Evolutionary conservation across 768 basidiomycete genomes (phyloP).

Genomic region (Lactarius trivialis): DNA sequence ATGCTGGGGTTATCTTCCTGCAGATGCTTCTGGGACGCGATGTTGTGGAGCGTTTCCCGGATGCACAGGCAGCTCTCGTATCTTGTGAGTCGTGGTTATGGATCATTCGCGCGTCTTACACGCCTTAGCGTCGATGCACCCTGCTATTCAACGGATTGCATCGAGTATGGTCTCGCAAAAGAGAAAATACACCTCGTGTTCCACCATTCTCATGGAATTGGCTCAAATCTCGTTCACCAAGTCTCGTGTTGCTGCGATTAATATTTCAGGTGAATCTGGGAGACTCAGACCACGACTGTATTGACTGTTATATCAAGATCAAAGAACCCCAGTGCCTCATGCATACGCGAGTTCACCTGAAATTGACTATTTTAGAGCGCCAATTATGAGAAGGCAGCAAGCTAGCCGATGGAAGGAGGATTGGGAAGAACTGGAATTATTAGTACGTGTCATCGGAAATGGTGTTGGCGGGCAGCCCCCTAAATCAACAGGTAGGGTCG

Average conservation of each 20-base stretch:
- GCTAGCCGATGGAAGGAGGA: conserved; percentile 86
- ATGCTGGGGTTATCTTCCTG: conserved; percentile 67
- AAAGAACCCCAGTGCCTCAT: conserved; percentile 46
- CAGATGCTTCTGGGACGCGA: conserved; percentile 84
- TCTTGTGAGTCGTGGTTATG: conserved; percentile 39
- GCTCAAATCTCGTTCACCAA: conserved; percentile 15
- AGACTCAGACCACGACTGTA: not conserved
- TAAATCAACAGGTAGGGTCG: conserved; percentile 51
- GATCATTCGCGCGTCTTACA: not conserved
- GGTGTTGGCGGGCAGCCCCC: not conserved
- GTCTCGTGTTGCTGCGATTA: conserved; percentile 23
- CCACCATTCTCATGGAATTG: conserved; percentile 51
- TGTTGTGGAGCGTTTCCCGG: conserved; percentile 46
- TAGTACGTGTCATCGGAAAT: conserved; percentile 38
- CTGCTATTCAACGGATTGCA: conserved; percentile 44
- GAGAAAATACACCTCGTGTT: conserved; percentile 51
- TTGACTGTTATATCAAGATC: conserved; percentile 28
- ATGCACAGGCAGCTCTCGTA: conserved; percentile 51
- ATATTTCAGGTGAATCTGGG: conserved; percentile 25
- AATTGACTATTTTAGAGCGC: conserved; percentile 51
- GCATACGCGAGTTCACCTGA: conserved; percentile 52
- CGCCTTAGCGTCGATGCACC: conserved; percentile 45
- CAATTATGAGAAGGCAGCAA: conserved; percentile 38
- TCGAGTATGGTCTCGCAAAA: conserved; percentile 54
- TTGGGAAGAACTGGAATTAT: conserved; percentile 86